Percentiles rank a stretch among this genome's conserved stretches.
Conservation (phyloP, 495 filamentous ascomycete genomes). For the Tuber borchii region DNA sequence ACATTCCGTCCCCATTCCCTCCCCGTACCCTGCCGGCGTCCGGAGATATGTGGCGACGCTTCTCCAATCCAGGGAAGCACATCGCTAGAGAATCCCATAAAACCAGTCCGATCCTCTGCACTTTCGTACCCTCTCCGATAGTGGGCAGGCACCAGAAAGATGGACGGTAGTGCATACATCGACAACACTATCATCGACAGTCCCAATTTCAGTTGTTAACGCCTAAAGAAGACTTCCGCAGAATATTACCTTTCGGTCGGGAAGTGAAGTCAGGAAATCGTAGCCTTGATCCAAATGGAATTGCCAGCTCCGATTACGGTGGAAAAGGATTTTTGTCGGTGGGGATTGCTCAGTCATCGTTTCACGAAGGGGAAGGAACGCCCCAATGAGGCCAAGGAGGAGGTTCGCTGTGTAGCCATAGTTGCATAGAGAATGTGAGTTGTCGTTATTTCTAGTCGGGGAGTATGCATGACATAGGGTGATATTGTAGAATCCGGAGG, state of each 20-base stretch:
- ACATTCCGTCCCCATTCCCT: conserved; percentile 51
- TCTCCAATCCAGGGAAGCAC: conserved; percentile 48
- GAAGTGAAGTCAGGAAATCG: conserved; percentile 31
- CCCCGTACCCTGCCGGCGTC: conserved; percentile 14
- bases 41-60: conserved; percentile 42
- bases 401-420: conserved; percentile 48
- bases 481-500: conserved; percentile 1
- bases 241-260: conserved; percentile 42
- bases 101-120: conserved; percentile 44
- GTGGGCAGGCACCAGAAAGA: conserved; percentile 33
- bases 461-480: too few relatives aligned
- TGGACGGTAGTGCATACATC: conserved; percentile 36
- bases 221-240: conserved; percentile 44
- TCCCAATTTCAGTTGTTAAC: conserved; percentile 40
- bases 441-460: too few relatives aligned
- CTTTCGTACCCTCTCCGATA: conserved; percentile 10
- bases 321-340: conserved; percentile 16
- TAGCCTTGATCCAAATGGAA: conserved; percentile 41
- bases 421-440: conserved; percentile 47
- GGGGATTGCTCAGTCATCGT: too few relatives aligned
- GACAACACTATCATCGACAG: conserved; percentile 41
- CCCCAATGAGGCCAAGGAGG: conserved; percentile 47
- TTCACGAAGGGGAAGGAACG: conserved; percentile 47
- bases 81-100: conserved; percentile 48
- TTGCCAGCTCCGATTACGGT: conserved; percentile 40